phyloP scores from a whole-genome alignment of 1,284 basidiomycete species.

The Tilletiaria anomala region DNA sequence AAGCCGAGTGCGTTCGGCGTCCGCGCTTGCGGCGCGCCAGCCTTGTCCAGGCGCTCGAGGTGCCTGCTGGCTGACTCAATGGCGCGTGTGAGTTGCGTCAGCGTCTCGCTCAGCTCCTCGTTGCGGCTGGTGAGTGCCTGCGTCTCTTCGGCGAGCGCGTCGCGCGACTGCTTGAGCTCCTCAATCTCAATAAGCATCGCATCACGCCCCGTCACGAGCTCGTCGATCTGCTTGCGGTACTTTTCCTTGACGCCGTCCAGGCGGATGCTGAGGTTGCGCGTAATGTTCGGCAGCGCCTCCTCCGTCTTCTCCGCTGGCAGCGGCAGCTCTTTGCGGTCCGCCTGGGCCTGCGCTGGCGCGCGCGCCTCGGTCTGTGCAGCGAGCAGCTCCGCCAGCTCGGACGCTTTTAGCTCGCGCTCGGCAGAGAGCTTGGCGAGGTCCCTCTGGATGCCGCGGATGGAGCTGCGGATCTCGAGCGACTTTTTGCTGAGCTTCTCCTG shows the following conservation, averaged over 20 bases:
- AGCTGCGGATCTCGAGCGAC: conserved; percentile 62
- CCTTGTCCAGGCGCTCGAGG: background rate
- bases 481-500: conserved; percentile 62
- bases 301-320: background rate
- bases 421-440: conserved; percentile 73
- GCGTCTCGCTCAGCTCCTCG: conserved; percentile 75
- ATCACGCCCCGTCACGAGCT: conserved; percentile 68
- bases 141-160: conserved; percentile 78
- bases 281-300: conserved; percentile 42
- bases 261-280: conserved; percentile 65
- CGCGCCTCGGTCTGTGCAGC: conserved; percentile 36
- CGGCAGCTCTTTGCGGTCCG: background rate
- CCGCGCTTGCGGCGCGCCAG: background rate
- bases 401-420: conserved; percentile 76
- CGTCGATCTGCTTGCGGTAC: conserved; percentile 72
- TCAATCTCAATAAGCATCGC: conserved; percentile 63
- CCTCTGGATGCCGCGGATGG: conserved; percentile 61
- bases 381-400: conserved; percentile 80
- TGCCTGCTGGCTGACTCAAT: conserved; percentile 1
- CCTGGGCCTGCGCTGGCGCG: background rate
- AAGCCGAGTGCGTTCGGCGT: background rate
- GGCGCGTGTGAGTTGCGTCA: conserved; percentile 46
- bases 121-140: conserved; percentile 77
- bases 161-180: conserved; percentile 71
- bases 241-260: conserved; percentile 74